Evolutionary conservation across 2,329 filamentous ascomycete species (phyloP).

Genomic region (Colletotrichum sp.): DNA sequence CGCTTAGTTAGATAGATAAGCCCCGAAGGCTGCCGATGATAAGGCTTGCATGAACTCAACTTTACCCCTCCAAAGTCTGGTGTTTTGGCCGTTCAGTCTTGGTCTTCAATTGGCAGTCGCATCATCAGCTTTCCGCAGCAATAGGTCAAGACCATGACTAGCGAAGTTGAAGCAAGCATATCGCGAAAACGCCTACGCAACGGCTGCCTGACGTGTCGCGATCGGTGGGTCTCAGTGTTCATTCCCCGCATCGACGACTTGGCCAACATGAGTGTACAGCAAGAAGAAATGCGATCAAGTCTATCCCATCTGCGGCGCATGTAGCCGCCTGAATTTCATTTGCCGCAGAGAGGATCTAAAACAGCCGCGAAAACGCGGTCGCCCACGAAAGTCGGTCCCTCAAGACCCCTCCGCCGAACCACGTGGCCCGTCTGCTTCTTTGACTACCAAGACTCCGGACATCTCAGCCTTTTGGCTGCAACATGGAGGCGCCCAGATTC

Average conservation of each 20-base stretch:
- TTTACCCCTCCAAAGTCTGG: background rate
- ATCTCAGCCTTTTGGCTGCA: background rate
- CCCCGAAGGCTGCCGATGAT: background rate
- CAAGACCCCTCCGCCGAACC: background rate
- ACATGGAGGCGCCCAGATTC: background rate
- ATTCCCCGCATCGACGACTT: background rate
- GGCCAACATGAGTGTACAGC: background rate
- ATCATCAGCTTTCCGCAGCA: background rate
- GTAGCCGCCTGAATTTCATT: background rate
- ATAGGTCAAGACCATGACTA: background rate
- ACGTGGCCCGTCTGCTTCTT: background rate
- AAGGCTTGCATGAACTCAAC: background rate
- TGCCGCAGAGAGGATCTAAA: background rate
- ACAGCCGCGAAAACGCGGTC: background rate
- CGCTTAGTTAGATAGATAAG: background rate
- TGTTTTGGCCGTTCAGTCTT: background rate
- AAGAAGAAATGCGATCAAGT: background rate
- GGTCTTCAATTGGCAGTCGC: background rate
- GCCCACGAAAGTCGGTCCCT: background rate
- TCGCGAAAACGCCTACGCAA: background rate
- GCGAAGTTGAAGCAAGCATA: background rate
- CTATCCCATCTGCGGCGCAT: background rate
- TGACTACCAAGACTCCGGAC: background rate
- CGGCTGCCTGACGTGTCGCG: background rate
- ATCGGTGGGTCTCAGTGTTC: background rate